These are phyloP conservation scores for Houttuynia cordata DNA, from an alignment of 164 flowering plant genomes.

Conservation along the genomic window DNA sequence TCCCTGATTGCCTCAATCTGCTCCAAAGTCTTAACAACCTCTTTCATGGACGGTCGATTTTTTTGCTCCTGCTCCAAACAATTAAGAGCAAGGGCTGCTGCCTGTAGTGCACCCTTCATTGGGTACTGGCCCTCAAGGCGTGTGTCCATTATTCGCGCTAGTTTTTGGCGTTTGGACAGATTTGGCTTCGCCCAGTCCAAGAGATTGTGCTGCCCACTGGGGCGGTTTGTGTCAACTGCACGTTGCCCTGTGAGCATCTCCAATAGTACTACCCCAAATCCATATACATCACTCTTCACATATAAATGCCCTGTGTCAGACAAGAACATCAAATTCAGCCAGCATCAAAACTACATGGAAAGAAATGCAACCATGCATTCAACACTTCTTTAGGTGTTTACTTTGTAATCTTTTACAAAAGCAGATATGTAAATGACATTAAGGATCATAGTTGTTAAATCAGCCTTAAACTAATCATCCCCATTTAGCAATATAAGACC, in stretches of 20 bases:
- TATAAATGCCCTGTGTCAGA: conserved; percentile 63
- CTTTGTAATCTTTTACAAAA: too few relatives aligned
- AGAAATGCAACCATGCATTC: neutral
- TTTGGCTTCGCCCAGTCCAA: conserved; percentile 73
- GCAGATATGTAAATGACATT: neutral
- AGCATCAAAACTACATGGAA: neutral
- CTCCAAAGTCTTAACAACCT: conserved; percentile 47
- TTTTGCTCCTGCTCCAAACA: conserved; percentile 53
- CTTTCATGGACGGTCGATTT: conserved; percentile 69
- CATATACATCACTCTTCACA: conserved; percentile 81
- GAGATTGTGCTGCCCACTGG: conserved; percentile 41
- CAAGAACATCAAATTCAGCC: neutral
- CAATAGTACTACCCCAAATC: conserved; percentile 75
- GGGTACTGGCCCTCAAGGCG: conserved; percentile 54
- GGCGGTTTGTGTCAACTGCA: conserved; percentile 64
- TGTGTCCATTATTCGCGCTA: conserved; percentile 45
- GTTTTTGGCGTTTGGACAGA: conserved; percentile 32
- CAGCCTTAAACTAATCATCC: too few relatives aligned
- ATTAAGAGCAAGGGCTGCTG: conserved; percentile 48
- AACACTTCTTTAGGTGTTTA: neutral
- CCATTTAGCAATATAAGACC: too few relatives aligned
- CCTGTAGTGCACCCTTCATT: conserved; percentile 32
- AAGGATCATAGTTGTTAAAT: neutral
- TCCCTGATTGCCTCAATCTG: conserved; percentile 25
- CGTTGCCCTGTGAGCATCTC: conserved; percentile 68